Evolutionary conservation across 192 early-diverging fungal species (phyloP).

Genomic region (Gamsiella multidivaricata): DNA sequence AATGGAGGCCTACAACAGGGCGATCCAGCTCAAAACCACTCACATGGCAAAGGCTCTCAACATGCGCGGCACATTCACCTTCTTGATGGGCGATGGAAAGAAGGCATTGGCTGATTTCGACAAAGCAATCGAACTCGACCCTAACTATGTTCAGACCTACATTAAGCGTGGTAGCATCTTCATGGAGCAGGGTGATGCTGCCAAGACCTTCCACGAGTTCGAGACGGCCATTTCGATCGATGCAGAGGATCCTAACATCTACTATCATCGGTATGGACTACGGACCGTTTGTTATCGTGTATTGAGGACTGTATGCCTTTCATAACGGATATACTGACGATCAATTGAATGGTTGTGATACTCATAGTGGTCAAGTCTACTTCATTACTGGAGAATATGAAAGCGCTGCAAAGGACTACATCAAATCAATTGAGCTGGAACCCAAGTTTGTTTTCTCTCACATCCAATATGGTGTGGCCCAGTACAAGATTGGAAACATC

Average conservation of each 20-base stretch:
- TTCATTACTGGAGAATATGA: slow-evolving; percentile 87
- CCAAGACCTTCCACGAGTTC: slow-evolving; percentile 73
- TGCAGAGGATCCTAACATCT: slow-evolving; percentile 85
- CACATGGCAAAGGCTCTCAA: slow-evolving; percentile 79
- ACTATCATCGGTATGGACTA: slow-evolving; percentile 77
- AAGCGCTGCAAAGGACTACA: slow-evolving; percentile 87
- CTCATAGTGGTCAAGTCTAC: slow-evolving; percentile 71
- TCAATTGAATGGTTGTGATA: neutral
- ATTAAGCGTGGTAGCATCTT: slow-evolving; percentile 92
- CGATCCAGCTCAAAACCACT: slow-evolving; percentile 68
- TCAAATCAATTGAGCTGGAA: slow-evolving; percentile 82
- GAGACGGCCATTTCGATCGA: slow-evolving; percentile 74
- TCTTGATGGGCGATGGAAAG: slow-evolving; percentile 86
- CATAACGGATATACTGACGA: neutral
- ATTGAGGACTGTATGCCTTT: neutral
- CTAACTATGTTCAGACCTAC: slow-evolving; percentile 83
- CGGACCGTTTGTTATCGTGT: neutral
- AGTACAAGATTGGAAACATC: slow-evolving; percentile 90
- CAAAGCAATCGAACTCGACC: slow-evolving; percentile 81
- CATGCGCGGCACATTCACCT: slow-evolving; percentile 88
- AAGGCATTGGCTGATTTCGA: slow-evolving; percentile 81
- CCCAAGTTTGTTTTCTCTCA: slow-evolving; percentile 87
- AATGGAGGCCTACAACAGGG: slow-evolving; percentile 70
- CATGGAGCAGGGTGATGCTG: slow-evolving; percentile 84
- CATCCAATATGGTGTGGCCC: slow-evolving; percentile 94